phyloP scores from a whole-genome alignment of 2,329 filamentous ascomycete species.

The Xylogone sp. region DNA sequence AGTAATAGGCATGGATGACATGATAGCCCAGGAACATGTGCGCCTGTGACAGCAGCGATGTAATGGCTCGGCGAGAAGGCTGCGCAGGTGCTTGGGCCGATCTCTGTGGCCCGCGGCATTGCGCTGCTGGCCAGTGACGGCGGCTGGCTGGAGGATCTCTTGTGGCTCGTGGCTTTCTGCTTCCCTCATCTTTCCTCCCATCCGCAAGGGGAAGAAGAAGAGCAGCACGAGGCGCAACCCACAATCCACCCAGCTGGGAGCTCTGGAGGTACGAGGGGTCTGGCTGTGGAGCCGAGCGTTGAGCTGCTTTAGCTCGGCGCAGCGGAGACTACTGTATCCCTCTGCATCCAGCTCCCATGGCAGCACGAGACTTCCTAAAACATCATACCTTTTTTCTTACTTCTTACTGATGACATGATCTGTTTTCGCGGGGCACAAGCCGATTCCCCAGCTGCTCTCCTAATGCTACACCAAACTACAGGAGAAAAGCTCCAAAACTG shows the following conservation, averaged over 20 bases:
- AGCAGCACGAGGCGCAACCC: not conserved
- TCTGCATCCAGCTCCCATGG: not conserved
- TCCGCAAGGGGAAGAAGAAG: not conserved
- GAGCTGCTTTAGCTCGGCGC: not conserved
- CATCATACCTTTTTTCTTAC: no score
- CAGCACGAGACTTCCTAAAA: not conserved
- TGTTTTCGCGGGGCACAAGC: no score
- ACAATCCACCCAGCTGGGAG: not conserved
- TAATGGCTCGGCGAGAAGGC: not conserved
- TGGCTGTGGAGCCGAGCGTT: not conserved
- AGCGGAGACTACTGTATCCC: not conserved
- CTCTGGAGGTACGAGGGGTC: not conserved
- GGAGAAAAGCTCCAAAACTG: no score
- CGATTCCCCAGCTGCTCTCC: no score
- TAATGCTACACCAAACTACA: no score
- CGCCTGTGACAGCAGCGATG: not conserved
- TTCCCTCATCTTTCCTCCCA: no score
- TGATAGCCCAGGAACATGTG: not conserved
- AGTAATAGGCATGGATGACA: not conserved
- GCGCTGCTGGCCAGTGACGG: not conserved
- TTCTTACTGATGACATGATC: no score
- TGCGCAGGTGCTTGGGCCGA: not conserved
- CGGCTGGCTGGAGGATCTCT: not conserved
- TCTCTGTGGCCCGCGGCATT: constrained; percentile 1
- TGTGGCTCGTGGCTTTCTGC: no score